phyloP scores from a whole-genome alignment of 1,284 basidiomycete genomes.

The Apiotrichum gamsii region DNA sequence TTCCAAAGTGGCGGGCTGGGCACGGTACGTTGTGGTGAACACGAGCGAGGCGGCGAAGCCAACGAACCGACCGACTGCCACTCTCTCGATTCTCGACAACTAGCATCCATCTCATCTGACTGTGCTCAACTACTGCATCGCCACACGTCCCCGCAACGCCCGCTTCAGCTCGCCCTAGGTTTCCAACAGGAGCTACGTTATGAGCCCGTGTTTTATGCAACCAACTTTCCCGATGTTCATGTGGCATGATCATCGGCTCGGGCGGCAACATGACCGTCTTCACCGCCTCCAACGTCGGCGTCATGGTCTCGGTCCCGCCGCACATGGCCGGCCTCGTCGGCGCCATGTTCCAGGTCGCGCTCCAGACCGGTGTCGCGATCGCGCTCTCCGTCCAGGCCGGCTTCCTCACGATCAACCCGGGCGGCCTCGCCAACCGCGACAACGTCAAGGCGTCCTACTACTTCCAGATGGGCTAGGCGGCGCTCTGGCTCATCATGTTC shows the following conservation, averaged over 20 bases:
- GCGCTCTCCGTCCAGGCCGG: conserved; percentile 37
- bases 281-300: conserved; percentile 24
- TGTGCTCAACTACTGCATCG: no score
- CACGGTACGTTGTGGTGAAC: no score
- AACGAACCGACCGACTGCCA: no score
- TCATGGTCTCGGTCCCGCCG: conserved; percentile 36
- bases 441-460: conserved; percentile 28
- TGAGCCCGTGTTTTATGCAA: no score
- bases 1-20: no score
- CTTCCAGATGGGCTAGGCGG: conserved; percentile 34
- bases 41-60: no score
- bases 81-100: no score
- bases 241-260: conserved; percentile 30
- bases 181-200: no score
- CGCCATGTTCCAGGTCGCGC: conserved; percentile 35
- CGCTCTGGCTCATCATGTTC: conserved; percentile 27
- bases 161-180: no score
- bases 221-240: no score
- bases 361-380: conserved; percentile 35
- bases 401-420: conserved; percentile 29
- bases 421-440: conserved; percentile 22
- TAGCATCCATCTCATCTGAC: no score
- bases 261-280: conserved; percentile 24
- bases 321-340: conserved; percentile 40
- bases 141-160: no score